Conservation (phyloP, 208 protist species). For the Leishmania mexicana region DNA sequence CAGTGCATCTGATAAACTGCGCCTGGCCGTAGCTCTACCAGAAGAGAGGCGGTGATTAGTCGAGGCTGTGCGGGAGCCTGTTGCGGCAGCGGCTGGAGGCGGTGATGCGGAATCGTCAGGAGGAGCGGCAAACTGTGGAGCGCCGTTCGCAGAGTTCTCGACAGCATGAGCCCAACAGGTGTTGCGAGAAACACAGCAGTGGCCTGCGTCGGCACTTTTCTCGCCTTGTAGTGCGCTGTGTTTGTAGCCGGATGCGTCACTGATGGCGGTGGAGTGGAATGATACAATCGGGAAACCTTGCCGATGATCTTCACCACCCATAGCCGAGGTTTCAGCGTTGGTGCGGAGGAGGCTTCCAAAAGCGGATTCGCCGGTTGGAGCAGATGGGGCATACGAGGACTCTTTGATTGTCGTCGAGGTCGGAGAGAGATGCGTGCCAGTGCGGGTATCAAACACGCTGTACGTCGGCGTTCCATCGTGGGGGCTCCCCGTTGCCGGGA, state of each 20-base stretch:
- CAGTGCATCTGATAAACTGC: constrained; percentile 1
- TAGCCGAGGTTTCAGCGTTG: background rate
- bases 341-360: background rate
- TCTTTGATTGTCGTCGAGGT: background rate
- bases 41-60: background rate
- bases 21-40: too few species aligned
- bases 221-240: background rate
- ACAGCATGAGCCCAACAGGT: background rate
- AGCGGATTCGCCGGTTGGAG: too few species aligned
- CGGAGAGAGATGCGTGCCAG: background rate
- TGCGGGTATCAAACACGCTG: background rate
- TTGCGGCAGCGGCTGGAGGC: background rate
- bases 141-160: background rate
- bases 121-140: background rate
- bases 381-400: background rate
- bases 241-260: background rate
- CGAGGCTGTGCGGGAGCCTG: background rate
- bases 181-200: background rate
- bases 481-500: background rate
- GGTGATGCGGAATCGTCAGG: background rate
- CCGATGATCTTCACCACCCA: background rate
- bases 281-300: background rate
- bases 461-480: background rate
- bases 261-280: background rate
- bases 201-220: background rate